Base-by-base conservation (phyloP, 805 yeast species). In the Teunomyces lycoperdinae region DNA sequence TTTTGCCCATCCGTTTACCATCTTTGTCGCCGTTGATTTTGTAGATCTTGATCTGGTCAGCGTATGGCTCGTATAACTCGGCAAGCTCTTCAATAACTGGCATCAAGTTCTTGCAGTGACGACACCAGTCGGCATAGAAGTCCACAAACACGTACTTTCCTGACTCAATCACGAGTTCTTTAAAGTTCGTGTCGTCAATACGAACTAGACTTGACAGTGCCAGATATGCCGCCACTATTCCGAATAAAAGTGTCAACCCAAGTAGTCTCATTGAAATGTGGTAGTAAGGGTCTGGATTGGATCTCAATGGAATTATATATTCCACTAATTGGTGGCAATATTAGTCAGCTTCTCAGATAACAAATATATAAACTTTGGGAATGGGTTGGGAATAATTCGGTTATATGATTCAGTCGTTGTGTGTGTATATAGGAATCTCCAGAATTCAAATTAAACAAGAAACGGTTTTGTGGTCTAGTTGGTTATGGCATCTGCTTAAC, bases 401-500 rank as follows among this genome's bases (percentile, higher is more conserved):
- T 20, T 20, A 20, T 20, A 20, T 20, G 24, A 20, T 5, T 5
- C 4, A 20, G 6, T 20, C 24, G 1, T 20, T 20, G 24, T 20
- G 28, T 16, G 11, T 16, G 11, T 13, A n/a, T 24, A n/a, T 31
- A 4, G 2, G 0, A 3, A 31, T 1, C 9, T 10, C 8, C 0
- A 2, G 9, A 4, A 10, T 10, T 31, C 7, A 3, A 11, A 10
- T 10, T 10, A 9, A 13, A 4, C 11, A 26, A 38, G 41, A 61
- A 58, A 47, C 68, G 94, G 94, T 84, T 84, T 83, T 85, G 90
- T 90, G 97, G 97, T 90, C 96, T 90, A 90, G 97, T 90, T 75
- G 97, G 97, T 90, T 83, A 91, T 91, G 97, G 96, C 97, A 87
- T 88, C 94, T 90, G 97, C 97, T 89, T 91, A 89, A 91, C 97